phyloP scores from a whole-genome alignment of 2,329 filamentous ascomycete species.

The Aspergillus sp. region DNA sequence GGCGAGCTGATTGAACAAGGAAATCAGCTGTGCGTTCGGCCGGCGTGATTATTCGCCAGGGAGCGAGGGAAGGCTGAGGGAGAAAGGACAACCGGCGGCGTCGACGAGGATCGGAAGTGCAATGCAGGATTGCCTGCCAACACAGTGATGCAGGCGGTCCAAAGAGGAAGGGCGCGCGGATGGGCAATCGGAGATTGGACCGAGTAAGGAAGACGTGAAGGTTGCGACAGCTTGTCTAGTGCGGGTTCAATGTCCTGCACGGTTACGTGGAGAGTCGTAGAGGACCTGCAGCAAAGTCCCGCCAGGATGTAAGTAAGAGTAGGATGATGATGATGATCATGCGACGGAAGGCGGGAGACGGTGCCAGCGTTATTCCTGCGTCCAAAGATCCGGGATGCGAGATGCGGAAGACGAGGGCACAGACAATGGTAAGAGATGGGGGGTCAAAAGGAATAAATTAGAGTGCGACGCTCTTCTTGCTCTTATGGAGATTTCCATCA shows the following conservation, averaged over 20 bases:
- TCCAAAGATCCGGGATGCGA: constrained; percentile 6
- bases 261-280: constrained; percentile 35
- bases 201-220: constrained; percentile 25
- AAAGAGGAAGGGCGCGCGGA: constrained; percentile 30
- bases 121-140: constrained; percentile 35
- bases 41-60: constrained; percentile 10
- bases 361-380: constrained; percentile 15
- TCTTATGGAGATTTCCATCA: constrained; percentile 7
- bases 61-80: constrained; percentile 17
- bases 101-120: constrained; percentile 28
- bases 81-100: constrained; percentile 15
- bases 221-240: constrained; percentile 23
- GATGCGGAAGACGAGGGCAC: constrained; percentile 10
- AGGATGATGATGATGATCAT: constrained; percentile 22
- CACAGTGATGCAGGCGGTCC: constrained; percentile 37
- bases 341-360: constrained; percentile 17
- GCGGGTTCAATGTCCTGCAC: constrained; percentile 31
- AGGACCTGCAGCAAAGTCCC: constrained; percentile 27
- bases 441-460: not conserved
- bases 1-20: constrained; percentile 13
- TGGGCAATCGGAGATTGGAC: constrained; percentile 31
- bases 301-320: constrained; percentile 24
- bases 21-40: constrained; percentile 13
- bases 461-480: not conserved
- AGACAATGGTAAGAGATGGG: not conserved